phyloP scores from a whole-genome alignment of 805 yeast genomes.

The Cyberlindnera saturnus region DNA sequence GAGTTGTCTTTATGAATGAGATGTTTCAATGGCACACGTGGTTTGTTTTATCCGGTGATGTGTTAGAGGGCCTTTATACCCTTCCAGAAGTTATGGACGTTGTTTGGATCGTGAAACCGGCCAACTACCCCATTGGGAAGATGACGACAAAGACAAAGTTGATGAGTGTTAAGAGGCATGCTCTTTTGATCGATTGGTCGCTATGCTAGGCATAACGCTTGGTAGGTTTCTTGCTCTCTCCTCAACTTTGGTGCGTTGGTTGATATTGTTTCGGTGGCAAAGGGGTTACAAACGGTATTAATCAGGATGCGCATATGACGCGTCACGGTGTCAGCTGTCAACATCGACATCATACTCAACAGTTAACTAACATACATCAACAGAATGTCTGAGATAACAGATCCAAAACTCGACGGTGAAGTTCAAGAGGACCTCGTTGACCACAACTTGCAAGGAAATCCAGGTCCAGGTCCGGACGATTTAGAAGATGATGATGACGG shows the following conservation, averaged over 20 bases:
- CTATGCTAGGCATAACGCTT: no score
- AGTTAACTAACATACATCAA: conserved; percentile 1
- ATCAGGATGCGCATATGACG: no score
- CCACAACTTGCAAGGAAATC: conserved; percentile 4
- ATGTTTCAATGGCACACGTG: no score
- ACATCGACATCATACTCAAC: no score
- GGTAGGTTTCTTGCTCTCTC: not conserved
- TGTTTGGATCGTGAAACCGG: conserved; percentile 11
- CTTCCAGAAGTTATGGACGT: not conserved
- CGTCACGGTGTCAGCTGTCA: no score
- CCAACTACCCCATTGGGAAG: conserved; percentile 21
- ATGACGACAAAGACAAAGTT: not conserved
- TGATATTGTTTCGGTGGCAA: no score
- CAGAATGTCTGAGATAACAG: conserved; percentile 22
- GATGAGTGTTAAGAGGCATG: not conserved
- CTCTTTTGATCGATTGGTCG: no score
- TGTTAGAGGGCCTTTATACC: no score
- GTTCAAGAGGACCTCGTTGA: conserved; percentile 21
- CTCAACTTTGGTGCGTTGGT: no score
- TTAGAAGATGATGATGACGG: conserved; percentile 46
- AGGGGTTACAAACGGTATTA: no score
- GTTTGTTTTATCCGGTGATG: no score
- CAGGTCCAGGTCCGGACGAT: conserved; percentile 18
- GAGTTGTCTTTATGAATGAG: no score
- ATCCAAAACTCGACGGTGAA: conserved; percentile 16